Evolutionary conservation across 2,329 filamentous ascomycete genomes (phyloP), one percentile per base, ranked within the genome.

Genomic region (Pseudocercospora pini-densiflorae): DNA sequence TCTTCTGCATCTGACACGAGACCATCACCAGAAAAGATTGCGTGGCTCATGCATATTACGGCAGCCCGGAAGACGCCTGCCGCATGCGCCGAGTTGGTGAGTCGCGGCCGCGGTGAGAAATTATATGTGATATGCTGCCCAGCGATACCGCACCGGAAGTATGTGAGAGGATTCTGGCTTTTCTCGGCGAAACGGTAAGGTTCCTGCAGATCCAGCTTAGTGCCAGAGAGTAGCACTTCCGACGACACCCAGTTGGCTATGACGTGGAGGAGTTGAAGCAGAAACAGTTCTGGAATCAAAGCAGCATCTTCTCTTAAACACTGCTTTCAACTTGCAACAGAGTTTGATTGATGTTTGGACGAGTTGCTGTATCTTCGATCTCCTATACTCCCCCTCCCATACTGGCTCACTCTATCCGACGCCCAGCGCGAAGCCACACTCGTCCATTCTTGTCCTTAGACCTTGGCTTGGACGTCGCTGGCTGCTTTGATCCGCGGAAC

Each of bases 361-460:
- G 54, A 21, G 27, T n/a, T n/a, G 5, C 27, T 57, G 54, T 29
- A 57, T 19, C 54, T 33, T n/a, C 54, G 21, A 19, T 57, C 54
- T 36, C 12, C 54, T 36, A 2, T 16, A 9, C 27, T 14, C 12
- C 29, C 12, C 24, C 16, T 29, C 54, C 29, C 29, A 27, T 19
- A 29, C 14, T 33, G 31, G 31, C 33, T 7, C 24, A 12, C 61
- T 23, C 43, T 45, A 61, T 45, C 36, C 54, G 33, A 45, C 49
- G 21, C 64, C 63, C 59, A 65, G 43, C 40, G 59, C 59, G 64
- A 51, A 59, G 64, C 59, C 59, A 57, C 60, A 54, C 27, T 57
- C 55, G 40, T 47, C 45, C 59, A 8, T 47, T 54, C 60, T 62
- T 63, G 64, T 24, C 49, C 49, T 54, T 49, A 9, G 59, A 59